Percentiles rank a stretch among this genome's conserved stretches.
phyloP scores from a whole-genome alignment of 495 filamentous ascomycete genomes.

The Annulohypoxylon stygium region DNA sequence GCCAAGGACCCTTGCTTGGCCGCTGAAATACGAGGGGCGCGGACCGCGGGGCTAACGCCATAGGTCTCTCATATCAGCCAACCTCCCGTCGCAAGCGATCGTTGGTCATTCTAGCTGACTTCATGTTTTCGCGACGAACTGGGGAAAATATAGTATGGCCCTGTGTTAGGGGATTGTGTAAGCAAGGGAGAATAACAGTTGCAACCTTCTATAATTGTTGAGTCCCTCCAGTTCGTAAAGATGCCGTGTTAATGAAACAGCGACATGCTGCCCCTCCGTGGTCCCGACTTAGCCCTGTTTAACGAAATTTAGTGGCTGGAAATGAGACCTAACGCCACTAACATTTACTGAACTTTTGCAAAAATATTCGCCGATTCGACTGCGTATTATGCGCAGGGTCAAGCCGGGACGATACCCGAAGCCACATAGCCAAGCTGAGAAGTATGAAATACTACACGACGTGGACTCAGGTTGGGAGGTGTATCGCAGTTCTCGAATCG shows the following conservation, averaged over 20 bases:
- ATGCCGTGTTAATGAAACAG: neutral
- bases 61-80: constrained; percentile 1
- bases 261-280: neutral
- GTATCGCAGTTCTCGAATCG: neutral
- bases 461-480: neutral
- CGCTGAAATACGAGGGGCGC: constrained; percentile 16
- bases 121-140: neutral
- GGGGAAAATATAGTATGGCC: neutral
- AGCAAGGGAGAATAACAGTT: neutral
- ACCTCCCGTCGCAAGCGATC: neutral
- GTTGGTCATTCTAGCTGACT: neutral
- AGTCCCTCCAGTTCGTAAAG: neutral
- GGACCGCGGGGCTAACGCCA: constrained; percentile 6
- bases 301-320: neutral
- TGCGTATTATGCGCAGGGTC: neutral
- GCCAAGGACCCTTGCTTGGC: neutral
- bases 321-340: neutral
- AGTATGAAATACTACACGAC: neutral
- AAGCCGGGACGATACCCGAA: neutral
- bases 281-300: neutral
- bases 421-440: neutral
- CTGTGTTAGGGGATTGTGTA: neutral
- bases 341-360: neutral
- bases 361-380: neutral
- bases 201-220: neutral